phyloP scores from a whole-genome alignment of 164 flowering plant species.

The Santalum album region DNA sequence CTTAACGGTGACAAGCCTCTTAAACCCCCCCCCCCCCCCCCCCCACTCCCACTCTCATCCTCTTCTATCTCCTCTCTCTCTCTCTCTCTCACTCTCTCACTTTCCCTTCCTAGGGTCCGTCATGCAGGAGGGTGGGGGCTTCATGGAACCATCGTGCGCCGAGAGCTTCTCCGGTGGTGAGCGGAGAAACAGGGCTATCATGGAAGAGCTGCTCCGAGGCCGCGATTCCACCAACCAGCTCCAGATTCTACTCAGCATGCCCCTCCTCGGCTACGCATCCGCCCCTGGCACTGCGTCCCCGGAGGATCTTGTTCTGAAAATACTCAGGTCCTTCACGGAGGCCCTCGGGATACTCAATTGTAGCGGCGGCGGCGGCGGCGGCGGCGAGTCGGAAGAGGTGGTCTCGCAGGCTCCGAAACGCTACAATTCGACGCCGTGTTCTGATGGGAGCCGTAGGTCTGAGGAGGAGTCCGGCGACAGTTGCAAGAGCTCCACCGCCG shows the following conservation, averaged over 20 bases:
- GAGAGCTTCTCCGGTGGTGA: background rate
- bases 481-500: constrained; percentile 5
- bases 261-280: background rate
- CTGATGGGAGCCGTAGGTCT: background rate
- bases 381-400: background rate
- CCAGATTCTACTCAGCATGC: too few relatives aligned
- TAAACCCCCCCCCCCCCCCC: too few relatives aligned
- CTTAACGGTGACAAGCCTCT: too few relatives aligned
- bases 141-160: too few relatives aligned
- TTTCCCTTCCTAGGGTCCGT: background rate
- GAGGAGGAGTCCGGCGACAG: constrained; percentile 12
- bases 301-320: background rate
- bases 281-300: background rate
- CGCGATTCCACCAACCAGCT: background rate
- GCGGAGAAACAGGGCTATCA: background rate
- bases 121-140: too few relatives aligned
- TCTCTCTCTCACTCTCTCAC: background rate
- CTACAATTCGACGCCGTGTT: background rate
- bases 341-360: background rate
- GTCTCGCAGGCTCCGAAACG: background rate
- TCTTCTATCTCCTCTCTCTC: background rate
- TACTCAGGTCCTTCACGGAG: background rate
- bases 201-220: background rate
- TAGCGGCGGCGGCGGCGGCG: background rate
- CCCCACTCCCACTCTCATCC: too few relatives aligned